Evolutionary conservation across 1,139 yeast species (phyloP).

Genomic region (Hyphopichia fennica): DNA sequence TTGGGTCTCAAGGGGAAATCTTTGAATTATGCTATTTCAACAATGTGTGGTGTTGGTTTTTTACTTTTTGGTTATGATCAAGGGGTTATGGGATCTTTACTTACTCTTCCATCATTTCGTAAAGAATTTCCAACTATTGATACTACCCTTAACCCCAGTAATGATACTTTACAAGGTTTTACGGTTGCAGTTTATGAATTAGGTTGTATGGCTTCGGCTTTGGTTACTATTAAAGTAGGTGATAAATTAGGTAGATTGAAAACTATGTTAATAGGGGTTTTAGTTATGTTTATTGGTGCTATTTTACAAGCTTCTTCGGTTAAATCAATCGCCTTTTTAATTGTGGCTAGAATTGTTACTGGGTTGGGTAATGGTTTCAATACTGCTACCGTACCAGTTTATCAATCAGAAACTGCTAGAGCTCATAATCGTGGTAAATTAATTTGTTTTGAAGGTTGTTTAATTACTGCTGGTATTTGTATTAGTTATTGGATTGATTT

Average conservation of each 20-base stretch:
- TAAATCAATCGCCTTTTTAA: constrained; percentile 23
- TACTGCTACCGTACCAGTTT: constrained; percentile 28
- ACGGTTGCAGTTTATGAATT: constrained; percentile 25
- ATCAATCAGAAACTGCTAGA: constrained; percentile 26
- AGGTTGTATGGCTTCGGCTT: constrained; percentile 24
- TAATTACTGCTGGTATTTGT: constrained; percentile 41
- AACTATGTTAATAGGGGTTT: constrained; percentile 21
- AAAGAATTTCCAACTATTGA: constrained; percentile 38
- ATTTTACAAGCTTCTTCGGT: constrained; percentile 24
- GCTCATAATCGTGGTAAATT: constrained; percentile 25
- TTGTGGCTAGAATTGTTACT: constrained; percentile 33
- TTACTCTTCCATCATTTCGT: constrained; percentile 39
- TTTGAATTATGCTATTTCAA: constrained; percentile 25
- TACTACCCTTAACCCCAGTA: constrained; percentile 12
- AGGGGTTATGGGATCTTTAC: constrained; percentile 62
- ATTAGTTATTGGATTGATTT: constrained; percentile 47
- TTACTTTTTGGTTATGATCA: constrained; percentile 69
- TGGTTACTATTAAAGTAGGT: constrained; percentile 25
- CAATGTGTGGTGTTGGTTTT: constrained; percentile 29
- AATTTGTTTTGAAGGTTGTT: constrained; percentile 35
- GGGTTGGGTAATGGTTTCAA: constrained; percentile 36
- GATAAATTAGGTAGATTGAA: constrained; percentile 24
- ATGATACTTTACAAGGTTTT: constrained; percentile 23
- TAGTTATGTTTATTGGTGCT: constrained; percentile 24
- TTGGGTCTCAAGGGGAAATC: constrained; percentile 27